Base-by-base conservation (phyloP, 2,329 filamentous ascomycete genomes). In the Canariomyces notabilis region DNA sequence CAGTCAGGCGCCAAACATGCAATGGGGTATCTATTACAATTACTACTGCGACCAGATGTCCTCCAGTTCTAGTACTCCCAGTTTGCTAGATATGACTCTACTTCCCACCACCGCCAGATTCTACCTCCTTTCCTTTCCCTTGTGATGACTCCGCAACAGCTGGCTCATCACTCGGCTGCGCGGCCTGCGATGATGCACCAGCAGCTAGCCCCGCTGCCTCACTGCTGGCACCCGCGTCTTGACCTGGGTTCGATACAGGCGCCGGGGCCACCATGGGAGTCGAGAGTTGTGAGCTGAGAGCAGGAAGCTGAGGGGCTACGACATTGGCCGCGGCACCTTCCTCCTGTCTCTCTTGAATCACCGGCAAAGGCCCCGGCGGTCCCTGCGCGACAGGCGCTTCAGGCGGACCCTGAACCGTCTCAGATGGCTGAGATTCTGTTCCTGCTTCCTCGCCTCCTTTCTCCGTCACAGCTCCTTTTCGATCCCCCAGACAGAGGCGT, bases 21-120 rank as follows among this genome's bases (percentile, higher is more conserved):
- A 38, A 37, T 42, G 16, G 46, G 49, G 49, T 49, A 51, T 51
- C 49, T 44, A 49, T 51, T 51, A 51, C 9, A 23, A 49, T 51
- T 46, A 44, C 23, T 41, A 38, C 31, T 33, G n/a, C n/a, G n/a
- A n/a, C n/a, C n/a, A n/a, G n/a, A n/a, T n/a, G n/a, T n/a, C n/a
- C n/a, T n/a, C n/a, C n/a, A n/a, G n/a, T n/a, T n/a, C n/a, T n/a
- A n/a, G n/a, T n/a, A n/a, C n/a, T n/a, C n/a, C n/a, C n/a, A n/a
- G 36, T 4, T 15, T 21, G 21, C 16, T 26, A 38, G n/a, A n/a
- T n/a, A n/a, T n/a, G n/a, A n/a, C n/a, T n/a, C n/a, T n/a, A 11
- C 26, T 23, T 23, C 16, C 14, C 20, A 8, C 36, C 34, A 18
- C 12, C 15, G 11, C 4, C 37, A 5, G 34, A 29, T 23, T 37